Evolutionary conservation across 2,329 filamentous ascomycete genomes (phyloP).

Genomic region (Botryosphaeria dothidea): DNA sequence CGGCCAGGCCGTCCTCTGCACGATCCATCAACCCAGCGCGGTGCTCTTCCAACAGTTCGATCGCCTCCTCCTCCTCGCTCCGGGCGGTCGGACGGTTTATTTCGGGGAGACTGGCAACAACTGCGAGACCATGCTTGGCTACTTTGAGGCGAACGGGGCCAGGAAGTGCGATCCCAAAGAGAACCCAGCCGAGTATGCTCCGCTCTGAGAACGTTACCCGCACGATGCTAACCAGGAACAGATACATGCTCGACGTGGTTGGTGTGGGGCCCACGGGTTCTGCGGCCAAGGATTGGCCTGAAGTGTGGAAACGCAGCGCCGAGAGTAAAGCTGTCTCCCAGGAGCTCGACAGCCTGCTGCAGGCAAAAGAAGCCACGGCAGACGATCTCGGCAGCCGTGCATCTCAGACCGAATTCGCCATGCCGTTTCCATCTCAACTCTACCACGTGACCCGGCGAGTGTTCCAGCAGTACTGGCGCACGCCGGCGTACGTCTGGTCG

Average conservation of each 20-base stretch:
- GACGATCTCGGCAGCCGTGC: neutral
- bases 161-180: constrained; percentile 60
- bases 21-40: constrained; percentile 47
- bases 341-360: constrained; percentile 29
- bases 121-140: constrained; percentile 41
- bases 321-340: constrained; percentile 30
- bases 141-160: constrained; percentile 66
- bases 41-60: constrained; percentile 50
- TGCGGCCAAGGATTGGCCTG: constrained; percentile 45
- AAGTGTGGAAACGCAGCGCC: constrained; percentile 39
- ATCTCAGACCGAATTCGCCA: constrained; percentile 45
- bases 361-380: neutral
- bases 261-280: constrained; percentile 39
- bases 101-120: constrained; percentile 49
- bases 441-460: constrained; percentile 40
- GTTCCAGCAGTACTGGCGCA: constrained; percentile 50
- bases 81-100: constrained; percentile 39
- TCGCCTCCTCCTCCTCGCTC: constrained; percentile 45
- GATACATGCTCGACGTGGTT: constrained; percentile 62
- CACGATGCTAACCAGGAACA: neutral
- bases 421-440: constrained; percentile 39
- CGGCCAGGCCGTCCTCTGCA: constrained; percentile 49
- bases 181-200: constrained; percentile 71
- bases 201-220: neutral
- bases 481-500: constrained; percentile 43